Percentiles rank a stretch among this genome's conserved stretches.
phyloP scores from a whole-genome alignment of 2,329 filamentous ascomycete species.

The Trichoderma harzianum region DNA sequence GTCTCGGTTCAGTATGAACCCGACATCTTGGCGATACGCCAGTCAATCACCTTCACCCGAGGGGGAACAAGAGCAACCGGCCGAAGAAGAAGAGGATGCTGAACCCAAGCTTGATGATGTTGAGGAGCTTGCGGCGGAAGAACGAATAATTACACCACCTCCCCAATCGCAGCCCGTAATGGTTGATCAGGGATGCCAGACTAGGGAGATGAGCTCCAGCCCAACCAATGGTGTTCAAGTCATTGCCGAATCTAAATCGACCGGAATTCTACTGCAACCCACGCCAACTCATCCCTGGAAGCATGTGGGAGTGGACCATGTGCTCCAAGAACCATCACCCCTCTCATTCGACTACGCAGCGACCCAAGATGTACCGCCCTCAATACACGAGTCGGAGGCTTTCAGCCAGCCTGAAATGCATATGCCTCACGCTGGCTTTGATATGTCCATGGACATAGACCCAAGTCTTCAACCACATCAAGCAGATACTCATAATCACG shows the following conservation, averaged over 20 bases:
- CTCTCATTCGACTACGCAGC: constrained; percentile 26
- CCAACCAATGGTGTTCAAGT: constrained; percentile 29
- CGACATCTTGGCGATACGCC: constrained; percentile 69
- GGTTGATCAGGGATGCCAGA: constrained; percentile 38
- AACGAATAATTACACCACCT: background rate
- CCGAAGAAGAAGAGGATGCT: constrained; percentile 24
- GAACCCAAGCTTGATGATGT: background rate
- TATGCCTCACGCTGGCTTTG: background rate
- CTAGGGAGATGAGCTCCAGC: constrained; percentile 29
- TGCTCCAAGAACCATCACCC: constrained; percentile 2
- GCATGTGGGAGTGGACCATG: background rate
- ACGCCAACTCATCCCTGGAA: constrained; percentile 18
- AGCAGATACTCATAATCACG: background rate
- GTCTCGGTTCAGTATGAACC: constrained; percentile 64
- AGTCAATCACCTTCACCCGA: constrained; percentile 70
- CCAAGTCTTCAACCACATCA: constrained; percentile 19
- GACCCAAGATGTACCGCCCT: constrained; percentile 16
- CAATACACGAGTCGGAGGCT: background rate
- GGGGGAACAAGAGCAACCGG: constrained; percentile 39
- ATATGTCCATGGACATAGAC: constrained; percentile 19
- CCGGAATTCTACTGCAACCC: constrained; percentile 13
- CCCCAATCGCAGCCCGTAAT: constrained; percentile 29
- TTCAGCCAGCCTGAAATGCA: background rate
- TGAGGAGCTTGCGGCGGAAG: constrained; percentile 21
- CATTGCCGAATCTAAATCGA: constrained; percentile 27